phyloP scores from a whole-genome alignment of 2,329 filamentous ascomycete genomes.

The Fusarium sp. region DNA sequence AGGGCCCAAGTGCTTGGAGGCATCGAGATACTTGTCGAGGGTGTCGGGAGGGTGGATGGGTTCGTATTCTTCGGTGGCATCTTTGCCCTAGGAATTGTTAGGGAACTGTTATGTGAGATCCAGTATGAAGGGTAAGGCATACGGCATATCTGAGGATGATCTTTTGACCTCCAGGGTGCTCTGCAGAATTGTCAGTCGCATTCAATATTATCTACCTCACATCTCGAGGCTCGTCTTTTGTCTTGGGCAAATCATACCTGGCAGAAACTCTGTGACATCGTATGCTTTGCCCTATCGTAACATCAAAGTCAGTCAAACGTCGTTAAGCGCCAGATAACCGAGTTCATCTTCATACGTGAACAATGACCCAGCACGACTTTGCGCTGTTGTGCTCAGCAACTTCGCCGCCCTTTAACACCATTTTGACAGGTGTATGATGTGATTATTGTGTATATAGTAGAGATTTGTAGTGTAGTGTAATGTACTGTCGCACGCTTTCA shows the following conservation, averaged over 20 bases:
- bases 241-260: slow-evolving; percentile 64
- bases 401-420: slow-evolving; percentile 67
- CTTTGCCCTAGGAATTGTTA: slow-evolving; percentile 75
- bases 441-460: background rate
- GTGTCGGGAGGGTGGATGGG: slow-evolving; percentile 92
- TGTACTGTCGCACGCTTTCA: background rate
- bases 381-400: slow-evolving; percentile 81
- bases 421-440: slow-evolving; percentile 43
- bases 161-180: slow-evolving; percentile 90
- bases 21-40: slow-evolving; percentile 85
- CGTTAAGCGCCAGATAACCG: slow-evolving; percentile 7
- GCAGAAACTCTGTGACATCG: slow-evolving; percentile 91
- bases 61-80: slow-evolving; percentile 92
- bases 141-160: slow-evolving; percentile 96
- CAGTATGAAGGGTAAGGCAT: slow-evolving; percentile 44
- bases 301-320: slow-evolving; percentile 36
- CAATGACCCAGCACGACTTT: slow-evolving; percentile 92
- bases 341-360: slow-evolving; percentile 72
- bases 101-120: background rate
- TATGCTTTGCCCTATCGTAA: slow-evolving; percentile 78
- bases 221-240: background rate
- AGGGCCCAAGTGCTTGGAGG: slow-evolving; percentile 88
- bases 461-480: background rate
- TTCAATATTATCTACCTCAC: background rate
- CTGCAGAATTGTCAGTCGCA: slow-evolving; percentile 57